Conservation (phyloP, 176 grass and related monocot genomes). For the Canna indica region DNA sequence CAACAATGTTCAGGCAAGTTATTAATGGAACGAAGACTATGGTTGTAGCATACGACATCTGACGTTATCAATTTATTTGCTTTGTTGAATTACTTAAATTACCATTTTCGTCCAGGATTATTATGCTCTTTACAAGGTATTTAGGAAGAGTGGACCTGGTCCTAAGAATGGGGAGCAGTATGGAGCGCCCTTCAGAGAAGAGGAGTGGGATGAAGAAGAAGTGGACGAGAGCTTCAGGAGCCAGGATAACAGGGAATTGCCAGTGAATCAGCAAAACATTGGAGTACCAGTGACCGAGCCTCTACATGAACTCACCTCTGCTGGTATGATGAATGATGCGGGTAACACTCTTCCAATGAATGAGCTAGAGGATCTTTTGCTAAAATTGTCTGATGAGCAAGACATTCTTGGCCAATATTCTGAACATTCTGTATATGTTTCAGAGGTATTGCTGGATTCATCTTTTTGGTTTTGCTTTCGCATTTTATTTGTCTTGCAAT, state of each 20-base stretch:
- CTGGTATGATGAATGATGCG: not conserved
- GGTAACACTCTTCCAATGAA: not conserved
- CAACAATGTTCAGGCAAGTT: slow-evolving; percentile 24
- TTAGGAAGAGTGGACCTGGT: slow-evolving; percentile 81
- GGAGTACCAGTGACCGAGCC: not conserved
- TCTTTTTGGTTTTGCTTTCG: not conserved
- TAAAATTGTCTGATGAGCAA: slow-evolving; percentile 11
- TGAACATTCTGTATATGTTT: not conserved
- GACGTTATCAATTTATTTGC: too few species aligned
- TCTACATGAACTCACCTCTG: not conserved
- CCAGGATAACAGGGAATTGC: not conserved
- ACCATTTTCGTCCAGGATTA: slow-evolving; percentile 26
- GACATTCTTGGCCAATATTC: not conserved
- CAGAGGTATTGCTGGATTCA: not conserved
- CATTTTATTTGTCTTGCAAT: not conserved
- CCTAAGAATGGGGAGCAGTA: slow-evolving; percentile 98
- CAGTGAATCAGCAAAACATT: not conserved
- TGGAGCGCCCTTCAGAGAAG: slow-evolving; percentile 79
- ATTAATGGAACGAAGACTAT: not conserved
- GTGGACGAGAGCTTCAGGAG: slow-evolving; percentile 1
- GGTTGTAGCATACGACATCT: not conserved
- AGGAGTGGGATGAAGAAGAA: slow-evolving; percentile 47
- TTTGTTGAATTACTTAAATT: not conserved
- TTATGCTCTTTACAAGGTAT: slow-evolving; percentile 88
- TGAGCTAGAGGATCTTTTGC: slow-evolving; percentile 11